phyloP scores from a whole-genome alignment of 768 basidiomycete species.

The Lyophyllum semitale region DNA sequence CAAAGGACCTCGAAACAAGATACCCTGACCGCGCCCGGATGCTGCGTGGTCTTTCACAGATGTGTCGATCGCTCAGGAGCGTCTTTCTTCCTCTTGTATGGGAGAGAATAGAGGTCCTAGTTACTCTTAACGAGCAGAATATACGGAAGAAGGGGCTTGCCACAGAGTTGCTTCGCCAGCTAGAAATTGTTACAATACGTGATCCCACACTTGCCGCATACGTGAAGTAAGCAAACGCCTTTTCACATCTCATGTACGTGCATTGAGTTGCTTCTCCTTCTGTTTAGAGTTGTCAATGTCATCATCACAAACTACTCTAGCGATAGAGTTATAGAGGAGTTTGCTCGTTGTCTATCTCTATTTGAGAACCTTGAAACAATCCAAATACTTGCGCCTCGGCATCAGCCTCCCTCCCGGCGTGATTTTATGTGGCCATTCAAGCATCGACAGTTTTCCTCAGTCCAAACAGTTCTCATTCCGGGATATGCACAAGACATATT shows the following conservation, averaged over 20 bases:
- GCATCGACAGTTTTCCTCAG: not conserved
- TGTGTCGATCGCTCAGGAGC: slow-evolving; percentile 18
- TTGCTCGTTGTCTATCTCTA: slow-evolving; percentile 20
- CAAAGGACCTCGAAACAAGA: not conserved
- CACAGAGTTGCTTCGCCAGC: slow-evolving; percentile 16
- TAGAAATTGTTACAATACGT: slow-evolving; percentile 26
- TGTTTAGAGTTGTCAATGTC: slow-evolving; percentile 19
- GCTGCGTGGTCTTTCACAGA: slow-evolving; percentile 20
- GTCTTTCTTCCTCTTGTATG: slow-evolving; percentile 17
- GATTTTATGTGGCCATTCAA: not conserved
- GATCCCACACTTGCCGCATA: slow-evolving; percentile 19
- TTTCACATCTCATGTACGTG: not conserved
- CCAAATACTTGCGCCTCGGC: slow-evolving; percentile 7
- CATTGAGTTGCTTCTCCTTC: not conserved
- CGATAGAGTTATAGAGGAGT: slow-evolving; percentile 18
- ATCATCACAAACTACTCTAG: slow-evolving; percentile 14
- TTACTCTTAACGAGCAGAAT: not conserved
- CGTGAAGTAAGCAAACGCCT: slow-evolving; percentile 16
- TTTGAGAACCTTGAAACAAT: slow-evolving; percentile 26
- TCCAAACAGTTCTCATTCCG: not conserved
- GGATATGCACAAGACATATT: not conserved
- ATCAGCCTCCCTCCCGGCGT: not conserved
- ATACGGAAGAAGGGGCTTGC: slow-evolving; percentile 10
- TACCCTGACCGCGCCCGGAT: slow-evolving; percentile 10
- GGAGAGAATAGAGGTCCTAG: slow-evolving; percentile 21